A percentile compares a stretch with the other conserved stretches of the same genome.
Conservation (phyloP, 345 rosid genomes). For the Salix arbutifolia region DNA sequence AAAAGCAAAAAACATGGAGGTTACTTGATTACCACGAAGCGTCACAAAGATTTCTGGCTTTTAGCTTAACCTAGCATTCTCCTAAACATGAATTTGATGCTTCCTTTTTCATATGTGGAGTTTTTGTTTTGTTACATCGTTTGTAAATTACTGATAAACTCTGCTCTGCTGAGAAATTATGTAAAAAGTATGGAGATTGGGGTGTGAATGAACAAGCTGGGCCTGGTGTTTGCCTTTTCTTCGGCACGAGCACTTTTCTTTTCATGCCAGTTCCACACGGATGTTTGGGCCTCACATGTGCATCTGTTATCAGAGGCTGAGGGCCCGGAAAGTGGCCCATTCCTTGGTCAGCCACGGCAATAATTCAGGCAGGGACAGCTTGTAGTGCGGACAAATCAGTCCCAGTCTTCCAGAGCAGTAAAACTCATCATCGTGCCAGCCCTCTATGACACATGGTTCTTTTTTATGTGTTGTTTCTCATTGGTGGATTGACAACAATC, state of each 20-base stretch:
- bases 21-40: constrained; percentile 83
- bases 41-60: constrained; percentile 97
- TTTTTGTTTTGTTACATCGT: neutral
- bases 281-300: neutral
- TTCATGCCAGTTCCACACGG: neutral
- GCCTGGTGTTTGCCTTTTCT: neutral
- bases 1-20: constrained; percentile 84
- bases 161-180: neutral
- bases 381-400: neutral
- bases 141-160: neutral
- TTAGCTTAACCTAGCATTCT: constrained; percentile 40
- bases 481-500: too few relatives aligned
- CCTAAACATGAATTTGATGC: neutral
- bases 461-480: too few relatives aligned
- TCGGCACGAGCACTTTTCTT: neutral
- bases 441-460: too few relatives aligned
- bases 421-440: neutral
- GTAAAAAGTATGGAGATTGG: constrained; percentile 3
- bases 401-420: neutral
- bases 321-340: neutral
- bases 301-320: neutral
- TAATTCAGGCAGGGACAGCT: neutral
- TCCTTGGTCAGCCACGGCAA: neutral
- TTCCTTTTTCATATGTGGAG: neutral
- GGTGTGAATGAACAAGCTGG: neutral